Evolutionary conservation across 805 yeast genomes (phyloP).

Genomic region (Monosporozyma yasuniensis): DNA sequence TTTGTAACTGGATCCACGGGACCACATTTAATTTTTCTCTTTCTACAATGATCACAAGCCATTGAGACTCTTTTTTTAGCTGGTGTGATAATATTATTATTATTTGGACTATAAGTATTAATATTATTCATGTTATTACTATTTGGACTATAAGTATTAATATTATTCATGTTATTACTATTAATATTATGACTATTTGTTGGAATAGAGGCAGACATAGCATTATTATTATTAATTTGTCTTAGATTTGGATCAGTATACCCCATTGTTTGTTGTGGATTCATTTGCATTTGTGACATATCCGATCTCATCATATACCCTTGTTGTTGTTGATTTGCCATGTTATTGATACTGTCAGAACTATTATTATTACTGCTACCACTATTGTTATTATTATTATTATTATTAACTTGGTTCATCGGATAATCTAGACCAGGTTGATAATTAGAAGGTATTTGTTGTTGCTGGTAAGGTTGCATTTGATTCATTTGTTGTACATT

Average conservation of each 20-base stretch:
- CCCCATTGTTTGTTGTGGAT: neutral
- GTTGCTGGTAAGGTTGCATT: neutral
- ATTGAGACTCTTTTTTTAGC: slow-evolving; percentile 22
- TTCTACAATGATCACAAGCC: slow-evolving; percentile 30
- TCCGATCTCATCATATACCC: neutral
- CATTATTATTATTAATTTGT: neutral
- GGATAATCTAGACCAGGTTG: neutral
- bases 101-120: neutral
- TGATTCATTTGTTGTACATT: neutral
- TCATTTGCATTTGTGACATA: neutral
- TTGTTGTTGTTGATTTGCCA: neutral
- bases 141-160: neutral
- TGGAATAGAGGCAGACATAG: neutral
- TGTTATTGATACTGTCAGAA: neutral
- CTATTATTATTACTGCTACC: neutral
- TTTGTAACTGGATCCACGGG: slow-evolving; percentile 13
- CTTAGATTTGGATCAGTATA: neutral
- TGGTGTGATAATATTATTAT: neutral
- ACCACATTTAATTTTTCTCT: slow-evolving; percentile 27
- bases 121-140: neutral
- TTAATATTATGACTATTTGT: neutral
- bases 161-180: neutral
- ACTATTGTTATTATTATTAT: too few species aligned
- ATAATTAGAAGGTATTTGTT: neutral
- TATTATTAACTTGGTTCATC: neutral